Evolutionary conservation across 169 alveolate species (phyloP), one percentile per base, ranked within the genome.

Genomic region (Eimeria sp.): DNA sequence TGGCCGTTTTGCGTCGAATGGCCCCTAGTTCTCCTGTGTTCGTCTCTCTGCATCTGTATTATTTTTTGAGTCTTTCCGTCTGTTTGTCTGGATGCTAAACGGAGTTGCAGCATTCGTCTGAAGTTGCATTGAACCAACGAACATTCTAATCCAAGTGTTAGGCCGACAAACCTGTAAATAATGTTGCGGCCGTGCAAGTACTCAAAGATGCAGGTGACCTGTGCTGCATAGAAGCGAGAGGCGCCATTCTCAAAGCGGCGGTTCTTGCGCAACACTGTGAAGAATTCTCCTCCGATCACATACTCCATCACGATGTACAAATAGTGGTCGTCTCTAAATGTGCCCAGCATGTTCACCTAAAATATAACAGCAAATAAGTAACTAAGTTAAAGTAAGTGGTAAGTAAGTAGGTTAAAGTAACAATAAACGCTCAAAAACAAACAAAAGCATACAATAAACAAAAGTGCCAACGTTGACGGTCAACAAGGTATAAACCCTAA

Each of bases 201-300:
- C 97, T 99, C 99, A 95, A 99, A 99, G 97, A 99, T 99, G 54
- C 98, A 82, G 34, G 99, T 98, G 54, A 99, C 99, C 40, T 78
- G 98, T 22, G 98, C 98, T 5, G 99, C 98, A 95, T 98, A 98
- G 93, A 97, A 98, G 58, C 98, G 97, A 80, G 98, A 98, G 20
- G 97, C 98, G 27, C 94, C 96, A 54, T 97, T 92, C n/a, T 97
- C 98, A 57, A 98, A 96, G 72, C 97, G 96, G 61, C 98, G 97
- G 70, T 96, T 97, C 45, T 97, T 96, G 58, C 99, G 95, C 94
- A 98, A 95, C 65, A 97, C 97, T 2, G 99, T 98, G 96, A 98
- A 98, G 70, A 98, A 97, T 94, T 98, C 99, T 25, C 99, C 99
- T 43, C 99, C 99, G 16, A 97, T 95, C 76, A 98, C 98, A 78